A percentile compares a stretch with the other conserved stretches of the same genome.
These are phyloP conservation scores for Mycogone perniciosa DNA, from an alignment of 2,329 filamentous ascomycete genomes.

Conservation along the genomic window DNA sequence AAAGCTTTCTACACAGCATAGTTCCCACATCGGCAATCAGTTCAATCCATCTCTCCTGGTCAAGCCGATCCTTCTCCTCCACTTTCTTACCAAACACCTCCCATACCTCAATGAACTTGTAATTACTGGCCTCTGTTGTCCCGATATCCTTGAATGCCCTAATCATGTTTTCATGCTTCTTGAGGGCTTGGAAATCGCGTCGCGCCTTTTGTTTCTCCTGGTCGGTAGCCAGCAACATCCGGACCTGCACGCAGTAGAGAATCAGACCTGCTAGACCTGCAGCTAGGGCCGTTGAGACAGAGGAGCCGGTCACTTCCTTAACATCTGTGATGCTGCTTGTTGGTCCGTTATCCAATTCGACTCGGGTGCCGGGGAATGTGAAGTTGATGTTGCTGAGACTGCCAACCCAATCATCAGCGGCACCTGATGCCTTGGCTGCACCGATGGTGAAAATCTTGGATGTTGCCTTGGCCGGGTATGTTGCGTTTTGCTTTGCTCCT, in stretches of 20 bases:
- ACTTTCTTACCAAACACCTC: conserved; percentile 18
- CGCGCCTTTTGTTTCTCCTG: conserved; percentile 15
- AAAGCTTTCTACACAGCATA: conserved; percentile 11
- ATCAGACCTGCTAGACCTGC: conserved; percentile 26
- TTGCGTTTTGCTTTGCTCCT: conserved; percentile 14
- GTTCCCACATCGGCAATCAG: conserved; percentile 13
- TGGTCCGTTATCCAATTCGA: conserved; percentile 12
- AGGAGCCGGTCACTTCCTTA: conserved; percentile 18
- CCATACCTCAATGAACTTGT: conserved; percentile 24
- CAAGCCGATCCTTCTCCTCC: conserved; percentile 13
- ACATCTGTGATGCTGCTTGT: not conserved
- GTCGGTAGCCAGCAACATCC: conserved; percentile 11
- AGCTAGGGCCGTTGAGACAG: conserved; percentile 26
- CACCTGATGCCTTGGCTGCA: conserved; percentile 16
- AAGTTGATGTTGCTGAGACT: conserved; percentile 22
- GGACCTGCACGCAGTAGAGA: conserved; percentile 21
- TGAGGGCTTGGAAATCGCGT: conserved; percentile 9
- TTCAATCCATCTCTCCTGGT: conserved; percentile 13
- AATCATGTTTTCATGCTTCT: conserved; percentile 17
- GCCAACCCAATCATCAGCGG: conserved; percentile 15
- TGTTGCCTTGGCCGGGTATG: conserved; percentile 15
- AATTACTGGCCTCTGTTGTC: conserved; percentile 16
- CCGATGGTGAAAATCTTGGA: conserved; percentile 24
- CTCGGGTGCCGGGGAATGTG: conserved; percentile 25
- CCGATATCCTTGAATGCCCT: conserved; percentile 17